phyloP scores from a whole-genome alignment of 164 flowering plant genomes.

The Cinnamomum chago region DNA sequence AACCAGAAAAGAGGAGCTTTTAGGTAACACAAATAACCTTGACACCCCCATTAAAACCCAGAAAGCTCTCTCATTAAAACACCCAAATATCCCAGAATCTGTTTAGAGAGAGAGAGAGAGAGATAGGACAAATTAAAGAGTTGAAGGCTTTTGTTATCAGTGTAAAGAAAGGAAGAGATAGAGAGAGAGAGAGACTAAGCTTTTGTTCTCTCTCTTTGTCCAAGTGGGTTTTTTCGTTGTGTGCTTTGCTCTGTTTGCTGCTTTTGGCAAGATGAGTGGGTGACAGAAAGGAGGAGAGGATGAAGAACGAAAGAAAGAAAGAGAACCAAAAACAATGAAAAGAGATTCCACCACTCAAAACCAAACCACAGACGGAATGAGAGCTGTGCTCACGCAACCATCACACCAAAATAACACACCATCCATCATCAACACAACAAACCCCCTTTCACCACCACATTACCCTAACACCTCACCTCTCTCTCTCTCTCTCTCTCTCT shows the following conservation, averaged over 20 bases:
- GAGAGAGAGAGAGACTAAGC: background rate
- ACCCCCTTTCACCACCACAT: background rate
- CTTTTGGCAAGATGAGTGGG: background rate
- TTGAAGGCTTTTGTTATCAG: background rate
- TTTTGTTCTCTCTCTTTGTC: background rate
- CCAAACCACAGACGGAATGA: slow-evolving; percentile 30
- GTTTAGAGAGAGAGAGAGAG: background rate
- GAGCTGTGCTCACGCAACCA: slow-evolving; percentile 44
- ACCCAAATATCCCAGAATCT: slow-evolving; percentile 5
- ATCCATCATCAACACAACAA: slow-evolving; percentile 2
- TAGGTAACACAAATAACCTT: background rate
- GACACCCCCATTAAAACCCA: background rate
- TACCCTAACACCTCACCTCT: background rate
- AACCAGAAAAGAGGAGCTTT: background rate
- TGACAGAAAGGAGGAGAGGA: background rate
- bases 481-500: background rate
- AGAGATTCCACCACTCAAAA: slow-evolving; percentile 31
- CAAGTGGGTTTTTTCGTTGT: background rate
- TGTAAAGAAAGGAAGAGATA: background rate
- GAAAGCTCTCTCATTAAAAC: slow-evolving; percentile 2
- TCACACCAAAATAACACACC: slow-evolving; percentile 4
- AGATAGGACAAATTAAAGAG: background rate
- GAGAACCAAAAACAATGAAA: slow-evolving; percentile 6
- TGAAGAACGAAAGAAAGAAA: slow-evolving; percentile 2
- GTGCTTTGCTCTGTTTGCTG: background rate